Base-by-base conservation (phyloP, 2,329 filamentous ascomycete species). In the Colletotrichum endophyticum region DNA sequence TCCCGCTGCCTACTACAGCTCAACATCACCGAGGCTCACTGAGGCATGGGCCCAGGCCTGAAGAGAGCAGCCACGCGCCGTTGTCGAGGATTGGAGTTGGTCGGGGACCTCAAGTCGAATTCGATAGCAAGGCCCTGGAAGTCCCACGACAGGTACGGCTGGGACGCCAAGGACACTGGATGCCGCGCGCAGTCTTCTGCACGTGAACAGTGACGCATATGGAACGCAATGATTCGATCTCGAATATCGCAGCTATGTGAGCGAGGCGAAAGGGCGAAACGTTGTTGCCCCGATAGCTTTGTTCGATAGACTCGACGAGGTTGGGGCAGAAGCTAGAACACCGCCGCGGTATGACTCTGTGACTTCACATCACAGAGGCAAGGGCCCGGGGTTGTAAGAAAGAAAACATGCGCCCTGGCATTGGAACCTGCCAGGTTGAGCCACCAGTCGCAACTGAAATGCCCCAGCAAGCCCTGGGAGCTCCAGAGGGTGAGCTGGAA, bases 141-240 rank as follows among this genome's bases (percentile, higher is more conserved):
- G 39, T 44, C 19, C 5, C 19, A 44, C 2, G 39, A 44, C 8
- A 44, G 1, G 39, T 0, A 19, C 16, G 16, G 8, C 16, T 1
- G 2, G 19, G 39, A n/a, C 3, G 0, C 39, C 39, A 2, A n/a
- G 3, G 9, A n/a, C 5, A 12, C 1, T 11, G 39, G 8, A n/a
- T n/a, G 16, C 1, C 5, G 5, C 19, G 39, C 39, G 19, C 19
- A n/a, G 39, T 44, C 39, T 44, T 44, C 39, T 6, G 39, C 39
- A 5, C 8, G 19, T 44, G 5, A 9, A 12, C 5, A 11, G 39
- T n/a, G 39, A 39, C 4, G 8, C 39, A 44, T 44, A n/a, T 44
- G 1, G 3, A 0, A 44, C 16, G 19, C 39, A 44, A 2, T n/a
- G 1, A 11, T n/a, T 1, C 39, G 19, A 44, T 1, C 16, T 1